Percentiles rank a stretch among this genome's conserved stretches.
Conservation (phyloP, 78 protist genomes). For the Dictyostelium firmibasis region DNA sequence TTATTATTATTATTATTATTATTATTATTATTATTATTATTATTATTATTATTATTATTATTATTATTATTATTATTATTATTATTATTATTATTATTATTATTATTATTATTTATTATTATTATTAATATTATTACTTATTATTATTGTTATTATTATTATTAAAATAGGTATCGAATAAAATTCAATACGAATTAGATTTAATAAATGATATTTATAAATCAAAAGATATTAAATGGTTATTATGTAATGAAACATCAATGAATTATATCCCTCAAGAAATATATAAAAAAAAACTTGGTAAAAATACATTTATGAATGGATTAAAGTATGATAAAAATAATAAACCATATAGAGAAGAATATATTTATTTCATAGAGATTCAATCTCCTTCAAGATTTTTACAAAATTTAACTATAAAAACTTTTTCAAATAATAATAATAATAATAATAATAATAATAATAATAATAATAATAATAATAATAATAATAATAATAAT, state of each 20-base stretch:
- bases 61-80: too few relatives aligned
- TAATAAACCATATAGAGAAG: background rate
- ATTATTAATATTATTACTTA: too few relatives aligned
- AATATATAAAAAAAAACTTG: background rate
- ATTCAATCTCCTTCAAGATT: background rate
- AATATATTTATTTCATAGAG: background rate
- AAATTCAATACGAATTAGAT: background rate
- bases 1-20: too few relatives aligned
- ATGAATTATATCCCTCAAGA: background rate
- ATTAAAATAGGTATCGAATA: background rate
- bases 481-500: too few relatives aligned
- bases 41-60: too few relatives aligned
- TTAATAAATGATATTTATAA: background rate
- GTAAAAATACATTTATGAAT: background rate
- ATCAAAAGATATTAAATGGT: background rate
- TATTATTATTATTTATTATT: too few relatives aligned
- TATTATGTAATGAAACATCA: too few relatives aligned
- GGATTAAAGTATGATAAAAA: background rate
- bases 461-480: too few relatives aligned
- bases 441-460: too few relatives aligned
- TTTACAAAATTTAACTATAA: background rate
- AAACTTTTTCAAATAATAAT: background rate
- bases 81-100: too few relatives aligned
- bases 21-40: too few relatives aligned
- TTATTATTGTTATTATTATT: too few relatives aligned